These are phyloP conservation scores for Metarhizium sp. DNA, from an alignment of 2,329 filamentous ascomycete genomes.

Conservation along the genomic window DNA sequence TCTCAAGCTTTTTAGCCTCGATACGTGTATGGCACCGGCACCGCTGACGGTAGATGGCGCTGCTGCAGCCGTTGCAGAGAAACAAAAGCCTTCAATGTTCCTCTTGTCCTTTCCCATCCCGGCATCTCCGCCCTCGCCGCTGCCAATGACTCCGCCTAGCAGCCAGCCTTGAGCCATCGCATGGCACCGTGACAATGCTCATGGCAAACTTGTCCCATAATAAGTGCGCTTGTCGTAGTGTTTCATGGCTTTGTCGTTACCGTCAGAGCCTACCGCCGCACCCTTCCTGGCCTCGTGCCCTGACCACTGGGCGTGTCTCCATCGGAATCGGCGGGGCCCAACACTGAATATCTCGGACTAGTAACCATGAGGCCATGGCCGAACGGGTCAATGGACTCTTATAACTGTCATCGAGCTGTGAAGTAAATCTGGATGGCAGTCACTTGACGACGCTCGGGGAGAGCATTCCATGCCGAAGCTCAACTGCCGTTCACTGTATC, in stretches of 20 bases:
- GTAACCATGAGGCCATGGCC: background rate
- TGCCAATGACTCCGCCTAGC: slow-evolving; percentile 2
- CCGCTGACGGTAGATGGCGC: background rate
- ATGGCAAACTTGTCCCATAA: background rate
- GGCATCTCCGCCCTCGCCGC: background rate
- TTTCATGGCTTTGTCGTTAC: background rate
- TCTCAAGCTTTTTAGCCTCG: background rate
- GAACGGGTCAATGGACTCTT: background rate
- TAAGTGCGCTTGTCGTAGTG: background rate
- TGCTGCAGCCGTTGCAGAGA: background rate
- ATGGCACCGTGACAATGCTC: slow-evolving; percentile 5
- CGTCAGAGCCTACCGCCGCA: background rate
- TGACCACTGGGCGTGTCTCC: background rate
- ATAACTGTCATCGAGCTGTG: background rate
- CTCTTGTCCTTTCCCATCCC: background rate
- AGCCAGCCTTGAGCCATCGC: slow-evolving; percentile 5
- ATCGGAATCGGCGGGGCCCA: background rate
- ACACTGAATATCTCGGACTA: background rate
- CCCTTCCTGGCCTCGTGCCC: background rate
- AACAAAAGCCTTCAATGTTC: too few species aligned
- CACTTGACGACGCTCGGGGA: background rate
- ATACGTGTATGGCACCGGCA: too few species aligned
- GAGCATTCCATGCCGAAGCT: background rate
- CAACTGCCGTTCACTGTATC: background rate
- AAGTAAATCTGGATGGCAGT: background rate